These are phyloP conservation scores for Zizania palustris DNA, from an alignment of 202 grass and related monocot species.

Conservation along the genomic window DNA sequence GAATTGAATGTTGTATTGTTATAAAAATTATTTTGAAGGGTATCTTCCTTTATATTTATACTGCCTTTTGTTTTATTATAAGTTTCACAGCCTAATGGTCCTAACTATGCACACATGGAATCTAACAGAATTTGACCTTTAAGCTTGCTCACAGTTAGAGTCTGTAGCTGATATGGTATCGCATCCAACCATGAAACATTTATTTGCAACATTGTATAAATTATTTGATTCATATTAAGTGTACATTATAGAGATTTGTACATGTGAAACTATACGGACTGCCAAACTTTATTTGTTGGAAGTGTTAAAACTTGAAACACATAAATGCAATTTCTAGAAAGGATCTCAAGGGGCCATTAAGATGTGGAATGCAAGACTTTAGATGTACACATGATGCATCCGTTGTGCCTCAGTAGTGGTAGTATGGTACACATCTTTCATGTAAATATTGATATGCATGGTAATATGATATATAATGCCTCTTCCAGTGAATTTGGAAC, in stretches of 20 bases:
- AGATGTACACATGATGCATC: not conserved
- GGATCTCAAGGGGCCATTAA: not conserved
- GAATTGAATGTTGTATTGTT: not conserved
- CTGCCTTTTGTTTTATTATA: not conserved
- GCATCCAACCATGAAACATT: not conserved
- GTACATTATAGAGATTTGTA: not conserved
- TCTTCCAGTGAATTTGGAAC: not conserved
- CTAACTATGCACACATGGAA: not conserved
- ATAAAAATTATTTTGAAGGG: not conserved
- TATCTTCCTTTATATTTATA: not conserved
- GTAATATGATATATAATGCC: not conserved
- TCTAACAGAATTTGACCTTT: not conserved
- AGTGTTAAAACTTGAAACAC: not conserved
- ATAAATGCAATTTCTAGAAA: constrained; percentile 4
- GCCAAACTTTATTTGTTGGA: not conserved
- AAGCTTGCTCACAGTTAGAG: too few relatives aligned
- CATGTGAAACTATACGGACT: not conserved
- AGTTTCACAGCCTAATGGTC: not conserved
- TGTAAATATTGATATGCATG: constrained; percentile 1
- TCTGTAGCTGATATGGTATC: not conserved
- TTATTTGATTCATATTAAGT: not conserved
- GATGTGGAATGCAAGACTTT: not conserved
- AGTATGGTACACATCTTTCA: constrained; percentile 10
- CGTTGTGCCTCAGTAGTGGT: not conserved
- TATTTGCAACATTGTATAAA: not conserved